phyloP scores from a whole-genome alignment of 106 monocot species.

The Platanthera guangdongensis region DNA sequence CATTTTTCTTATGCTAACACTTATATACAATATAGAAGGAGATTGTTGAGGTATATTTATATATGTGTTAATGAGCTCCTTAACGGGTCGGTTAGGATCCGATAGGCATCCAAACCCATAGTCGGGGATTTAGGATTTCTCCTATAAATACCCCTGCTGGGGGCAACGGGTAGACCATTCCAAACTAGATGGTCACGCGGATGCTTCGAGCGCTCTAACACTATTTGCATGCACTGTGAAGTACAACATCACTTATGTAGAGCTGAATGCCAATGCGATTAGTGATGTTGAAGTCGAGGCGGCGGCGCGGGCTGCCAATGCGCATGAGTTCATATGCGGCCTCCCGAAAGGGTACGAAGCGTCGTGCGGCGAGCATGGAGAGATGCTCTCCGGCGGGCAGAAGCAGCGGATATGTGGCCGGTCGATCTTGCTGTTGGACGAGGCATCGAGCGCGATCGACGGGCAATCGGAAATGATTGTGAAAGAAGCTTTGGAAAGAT shows the following conservation, averaged over 20 bases:
- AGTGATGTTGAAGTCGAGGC: conserved; percentile 19
- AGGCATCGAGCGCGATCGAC: background rate
- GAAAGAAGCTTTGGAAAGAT: background rate
- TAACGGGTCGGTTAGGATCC: no score
- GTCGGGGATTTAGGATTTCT: no score
- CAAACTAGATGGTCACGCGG: no score
- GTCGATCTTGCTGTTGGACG: background rate
- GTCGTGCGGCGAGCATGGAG: background rate
- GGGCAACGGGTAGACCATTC: no score
- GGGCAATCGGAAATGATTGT: background rate
- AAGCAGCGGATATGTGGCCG: background rate
- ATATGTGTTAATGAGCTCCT: no score
- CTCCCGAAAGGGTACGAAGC: background rate
- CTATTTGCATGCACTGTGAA: background rate
- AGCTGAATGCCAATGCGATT: background rate
- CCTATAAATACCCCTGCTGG: no score
- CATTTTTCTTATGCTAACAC: no score
- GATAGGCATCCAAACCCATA: no score
- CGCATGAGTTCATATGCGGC: conserved; percentile 21
- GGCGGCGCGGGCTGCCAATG: conserved; percentile 21
- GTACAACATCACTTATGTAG: background rate
- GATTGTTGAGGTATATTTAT: no score
- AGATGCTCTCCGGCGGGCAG: conserved; percentile 2
- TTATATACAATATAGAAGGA: no score
- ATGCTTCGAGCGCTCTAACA: no score